Evolutionary conservation across 495 filamentous ascomycete species (phyloP).

Genomic region (Tuber umbilicatum): DNA sequence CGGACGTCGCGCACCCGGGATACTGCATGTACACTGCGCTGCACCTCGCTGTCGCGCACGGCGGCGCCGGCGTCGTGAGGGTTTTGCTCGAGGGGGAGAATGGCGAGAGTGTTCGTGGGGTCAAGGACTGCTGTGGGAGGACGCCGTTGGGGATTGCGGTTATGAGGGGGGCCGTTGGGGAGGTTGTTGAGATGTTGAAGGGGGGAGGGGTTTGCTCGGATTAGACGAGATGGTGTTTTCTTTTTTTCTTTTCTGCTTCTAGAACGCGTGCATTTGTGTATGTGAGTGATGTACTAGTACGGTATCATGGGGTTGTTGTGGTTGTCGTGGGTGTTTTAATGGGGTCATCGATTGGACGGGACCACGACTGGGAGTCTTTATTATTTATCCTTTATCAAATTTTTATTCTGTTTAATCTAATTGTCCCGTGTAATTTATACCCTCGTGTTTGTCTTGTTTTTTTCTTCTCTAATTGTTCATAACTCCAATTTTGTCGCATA

Average conservation of each 20-base stretch:
- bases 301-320: not conserved
- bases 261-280: not conserved
- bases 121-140: not conserved
- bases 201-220: not conserved
- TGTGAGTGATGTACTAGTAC: not conserved
- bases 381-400: not conserved
- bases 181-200: not conserved
- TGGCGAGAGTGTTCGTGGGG: not conserved
- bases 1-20: not conserved
- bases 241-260: not conserved
- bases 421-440: not conserved
- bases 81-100: not conserved
- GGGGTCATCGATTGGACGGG: not conserved
- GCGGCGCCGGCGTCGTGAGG: not conserved
- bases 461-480: not conserved
- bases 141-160: not conserved
- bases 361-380: not conserved
- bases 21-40: not conserved
- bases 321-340: not conserved
- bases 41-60: slow-evolving; percentile 1
- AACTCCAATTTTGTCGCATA: not conserved
- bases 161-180: not conserved
- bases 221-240: not conserved
- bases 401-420: not conserved
- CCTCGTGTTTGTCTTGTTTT: not conserved